Evolutionary conservation across 2,329 filamentous ascomycete genomes (phyloP), one percentile per base, ranked within the genome.

Genomic region (Meredithiella fracta): DNA sequence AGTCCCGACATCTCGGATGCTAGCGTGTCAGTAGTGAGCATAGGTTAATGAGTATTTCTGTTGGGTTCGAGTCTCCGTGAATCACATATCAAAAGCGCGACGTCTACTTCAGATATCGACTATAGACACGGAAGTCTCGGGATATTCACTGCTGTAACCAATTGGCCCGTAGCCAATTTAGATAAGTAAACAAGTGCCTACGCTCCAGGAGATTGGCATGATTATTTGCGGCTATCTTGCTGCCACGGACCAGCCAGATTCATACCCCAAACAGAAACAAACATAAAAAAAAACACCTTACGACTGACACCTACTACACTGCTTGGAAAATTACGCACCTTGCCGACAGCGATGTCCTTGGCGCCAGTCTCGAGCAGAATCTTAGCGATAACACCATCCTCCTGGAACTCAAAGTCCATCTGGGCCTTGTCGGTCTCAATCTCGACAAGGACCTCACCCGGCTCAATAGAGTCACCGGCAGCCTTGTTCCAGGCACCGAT

Each of bases 331-430:
- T 55, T 34, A 51, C 49, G 74, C 80, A 98, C 92, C 72, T 85
- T 92, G 69, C 92, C 92, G 65, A 98, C 89, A 29, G 91, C 70
- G 60, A 98, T 75, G 69, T 98, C 92, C 77, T 97, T 98, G 71
- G 84, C 85, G 62, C 94, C 94, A 59, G 85, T 83, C 49, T 95
- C 86, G 74, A 89, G 92, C 66, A 98, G 76, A 61, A 97, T 79
- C 79, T 95, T 95, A 65, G 92, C 91, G 63, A 98, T 78, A 59
- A 94, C 79, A 75, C 91, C 92, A 69, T 97, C 92, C 67, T 98
- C 92, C 73, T 98, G 92, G 73, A 94, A 97, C 73, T 98, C 92
- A 69, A 98, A 97, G 76, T 98, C 92, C 92, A 98, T 98, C 76
- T 97, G 92, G 62, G 92, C 92, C 79, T 98, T 98, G 73, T 98